Evolutionary conservation across 306 rosid genomes (phyloP).

Genomic region (Lotus japonicus): DNA sequence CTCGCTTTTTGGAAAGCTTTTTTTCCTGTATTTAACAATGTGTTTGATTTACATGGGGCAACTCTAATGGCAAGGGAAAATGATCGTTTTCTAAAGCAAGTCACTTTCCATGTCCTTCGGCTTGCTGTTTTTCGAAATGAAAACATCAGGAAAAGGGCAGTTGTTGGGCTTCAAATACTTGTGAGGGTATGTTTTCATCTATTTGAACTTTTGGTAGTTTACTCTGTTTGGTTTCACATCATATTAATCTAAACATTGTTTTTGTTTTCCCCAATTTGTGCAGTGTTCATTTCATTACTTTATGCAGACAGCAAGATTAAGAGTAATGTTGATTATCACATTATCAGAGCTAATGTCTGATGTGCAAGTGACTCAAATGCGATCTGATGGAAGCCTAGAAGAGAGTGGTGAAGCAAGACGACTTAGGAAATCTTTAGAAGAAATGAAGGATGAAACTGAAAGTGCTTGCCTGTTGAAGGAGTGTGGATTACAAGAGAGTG

Average conservation of each 20-base stretch:
- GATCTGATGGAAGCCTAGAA: slow-evolving; percentile 84
- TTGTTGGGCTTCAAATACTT: slow-evolving; percentile 88
- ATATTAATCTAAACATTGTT: not conserved
- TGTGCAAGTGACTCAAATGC: slow-evolving; percentile 99
- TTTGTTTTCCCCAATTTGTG: slow-evolving; percentile 29
- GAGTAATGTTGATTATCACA: slow-evolving; percentile 94
- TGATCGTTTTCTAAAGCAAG: slow-evolving; percentile 98
- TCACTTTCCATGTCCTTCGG: slow-evolving; percentile 91
- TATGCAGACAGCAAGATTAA: slow-evolving; percentile 86
- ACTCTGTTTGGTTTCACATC: not conserved
- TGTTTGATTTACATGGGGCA: slow-evolving; percentile 86
- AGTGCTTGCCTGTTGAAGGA: slow-evolving; percentile 56
- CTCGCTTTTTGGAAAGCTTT: slow-evolving; percentile 77
- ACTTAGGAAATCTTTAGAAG: slow-evolving; percentile 74
- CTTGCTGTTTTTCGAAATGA: slow-evolving; percentile 94
- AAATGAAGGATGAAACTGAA: slow-evolving; percentile 75
- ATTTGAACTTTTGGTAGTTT: slow-evolving; percentile 4
- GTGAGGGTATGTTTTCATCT: slow-evolving; percentile 63
- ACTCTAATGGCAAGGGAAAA: slow-evolving; percentile 95
- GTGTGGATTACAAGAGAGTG: slow-evolving; percentile 70
- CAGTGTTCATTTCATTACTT: slow-evolving; percentile 94
- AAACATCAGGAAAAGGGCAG: slow-evolving; percentile 86
- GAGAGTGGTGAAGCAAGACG: slow-evolving; percentile 98
- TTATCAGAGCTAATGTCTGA: slow-evolving; percentile 97
- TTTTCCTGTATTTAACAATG: slow-evolving; percentile 73